Evolutionary conservation across 2,329 filamentous ascomycete species (phyloP).

Genomic region (Colletotrichum sp.): DNA sequence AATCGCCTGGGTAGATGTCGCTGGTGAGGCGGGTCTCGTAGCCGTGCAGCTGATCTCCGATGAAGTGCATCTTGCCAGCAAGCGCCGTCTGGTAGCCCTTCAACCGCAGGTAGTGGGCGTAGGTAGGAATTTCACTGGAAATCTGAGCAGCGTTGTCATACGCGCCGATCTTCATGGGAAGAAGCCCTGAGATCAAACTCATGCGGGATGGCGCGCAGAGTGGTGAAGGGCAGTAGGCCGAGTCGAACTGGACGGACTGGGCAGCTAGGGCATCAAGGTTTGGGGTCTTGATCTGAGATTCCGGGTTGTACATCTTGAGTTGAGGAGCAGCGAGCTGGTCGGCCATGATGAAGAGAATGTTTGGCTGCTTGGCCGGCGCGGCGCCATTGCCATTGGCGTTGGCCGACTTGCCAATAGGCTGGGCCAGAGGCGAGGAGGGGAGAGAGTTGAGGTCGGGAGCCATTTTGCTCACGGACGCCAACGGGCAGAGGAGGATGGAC

Average conservation of each 20-base stretch:
- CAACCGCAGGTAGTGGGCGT: constrained; percentile 86
- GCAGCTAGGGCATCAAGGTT: constrained; percentile 85
- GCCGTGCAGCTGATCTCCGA: constrained; percentile 91
- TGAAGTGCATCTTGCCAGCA: constrained; percentile 97
- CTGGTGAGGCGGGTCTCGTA: constrained; percentile 93
- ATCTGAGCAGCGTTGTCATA: constrained; percentile 92
- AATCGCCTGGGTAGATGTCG: constrained; percentile 94
- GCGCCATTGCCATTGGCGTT: constrained; percentile 25
- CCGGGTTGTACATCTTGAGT: constrained; percentile 88
- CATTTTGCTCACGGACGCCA: constrained; percentile 48
- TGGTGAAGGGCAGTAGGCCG: constrained; percentile 92
- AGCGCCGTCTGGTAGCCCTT: constrained; percentile 89
- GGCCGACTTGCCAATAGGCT: constrained; percentile 12
- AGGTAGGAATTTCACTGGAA: constrained; percentile 84
- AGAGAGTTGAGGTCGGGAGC: constrained; percentile 78
- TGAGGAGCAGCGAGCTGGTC: constrained; percentile 92
- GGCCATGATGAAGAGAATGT: constrained; percentile 85
- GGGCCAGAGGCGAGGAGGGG: constrained; percentile 54
- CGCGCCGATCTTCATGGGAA: constrained; percentile 89
- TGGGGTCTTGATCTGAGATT: constrained; percentile 90
- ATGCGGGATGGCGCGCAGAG: constrained; percentile 92
- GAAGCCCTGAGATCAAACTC: constrained; percentile 90
- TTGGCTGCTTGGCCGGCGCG: constrained; percentile 38
- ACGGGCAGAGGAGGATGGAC: neutral
- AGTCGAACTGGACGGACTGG: constrained; percentile 87